Conservation (phyloP, 176 grass and related monocot genomes). For the Alloteropsis semialata region DNA sequence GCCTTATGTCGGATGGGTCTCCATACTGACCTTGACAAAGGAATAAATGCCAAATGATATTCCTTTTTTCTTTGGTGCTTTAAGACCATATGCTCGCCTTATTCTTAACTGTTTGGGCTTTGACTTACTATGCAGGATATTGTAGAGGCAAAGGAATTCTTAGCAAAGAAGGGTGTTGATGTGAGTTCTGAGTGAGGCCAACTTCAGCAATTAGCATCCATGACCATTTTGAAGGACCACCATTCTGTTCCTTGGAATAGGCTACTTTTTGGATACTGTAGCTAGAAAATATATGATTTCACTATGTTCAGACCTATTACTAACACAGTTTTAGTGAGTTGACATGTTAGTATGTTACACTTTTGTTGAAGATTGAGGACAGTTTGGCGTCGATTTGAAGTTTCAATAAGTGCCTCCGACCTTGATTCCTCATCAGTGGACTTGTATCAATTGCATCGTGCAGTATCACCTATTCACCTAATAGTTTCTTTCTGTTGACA, state of each 20-base stretch:
- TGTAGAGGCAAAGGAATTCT: slow-evolving; percentile 73
- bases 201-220: background rate
- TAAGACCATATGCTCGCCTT: background rate
- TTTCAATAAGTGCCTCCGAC: background rate
- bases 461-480: background rate
- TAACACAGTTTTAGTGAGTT: slow-evolving; percentile 22
- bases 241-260: background rate
- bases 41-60: background rate
- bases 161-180: slow-evolving; percentile 64
- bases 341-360: background rate
- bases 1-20: background rate
- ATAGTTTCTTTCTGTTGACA: background rate
- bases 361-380: background rate
- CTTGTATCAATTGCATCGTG: background rate
- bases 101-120: slow-evolving; percentile 6
- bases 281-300: background rate
- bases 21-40: background rate
- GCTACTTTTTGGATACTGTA: slow-evolving; percentile 1
- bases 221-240: background rate
- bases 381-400: background rate
- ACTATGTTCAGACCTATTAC: background rate
- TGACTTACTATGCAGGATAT: slow-evolving; percentile 52
- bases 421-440: background rate
- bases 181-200: slow-evolving; percentile 49
- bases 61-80: background rate